Evolutionary conservation across 768 basidiomycete species (phyloP).

Genomic region (Pleurotus citrinopileatus): DNA sequence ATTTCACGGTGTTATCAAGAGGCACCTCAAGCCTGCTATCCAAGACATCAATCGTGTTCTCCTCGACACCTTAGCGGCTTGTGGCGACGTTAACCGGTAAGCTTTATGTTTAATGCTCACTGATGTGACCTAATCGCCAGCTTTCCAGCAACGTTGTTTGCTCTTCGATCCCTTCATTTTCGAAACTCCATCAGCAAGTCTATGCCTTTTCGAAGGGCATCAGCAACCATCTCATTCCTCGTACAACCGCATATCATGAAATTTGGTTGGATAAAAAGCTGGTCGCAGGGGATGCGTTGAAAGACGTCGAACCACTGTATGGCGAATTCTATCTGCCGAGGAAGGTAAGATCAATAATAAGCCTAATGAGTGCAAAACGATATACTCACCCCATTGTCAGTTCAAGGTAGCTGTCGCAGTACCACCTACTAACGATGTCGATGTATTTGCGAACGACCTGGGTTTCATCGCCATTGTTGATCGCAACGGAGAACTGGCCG

Average conservation of each 20-base stretch:
- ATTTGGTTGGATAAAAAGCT: conserved; percentile 99
- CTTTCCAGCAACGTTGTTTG: conserved; percentile 86
- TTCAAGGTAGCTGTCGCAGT: conserved; percentile 98
- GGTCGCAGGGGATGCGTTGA: conserved; percentile 89
- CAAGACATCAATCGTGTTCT: conserved; percentile 91
- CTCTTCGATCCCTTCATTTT: conserved; percentile 86
- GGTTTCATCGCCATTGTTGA: conserved; percentile 95
- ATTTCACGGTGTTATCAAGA: conserved; percentile 98
- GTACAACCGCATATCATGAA: conserved; percentile 94
- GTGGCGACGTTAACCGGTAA: conserved; percentile 95
- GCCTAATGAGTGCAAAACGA: background rate
- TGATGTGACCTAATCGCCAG: background rate
- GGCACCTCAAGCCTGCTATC: conserved; percentile 92
- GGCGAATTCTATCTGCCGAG: conserved; percentile 96
- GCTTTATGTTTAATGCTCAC: background rate
- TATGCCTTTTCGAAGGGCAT: conserved; percentile 81
- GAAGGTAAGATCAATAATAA: conserved; percentile 52
- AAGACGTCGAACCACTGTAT: conserved; percentile 96
- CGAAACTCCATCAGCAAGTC: conserved; percentile 81
- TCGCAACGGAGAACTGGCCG: conserved; percentile 69
- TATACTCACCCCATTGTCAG: conserved; percentile 37
- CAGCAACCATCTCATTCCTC: conserved; percentile 84
- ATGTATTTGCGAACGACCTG: conserved; percentile 93
- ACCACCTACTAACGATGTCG: conserved; percentile 94
- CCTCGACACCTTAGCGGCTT: conserved; percentile 95